Base-by-base conservation (phyloP, 345 rosid genomes). In the Eucalyptus leucophloia region DNA sequence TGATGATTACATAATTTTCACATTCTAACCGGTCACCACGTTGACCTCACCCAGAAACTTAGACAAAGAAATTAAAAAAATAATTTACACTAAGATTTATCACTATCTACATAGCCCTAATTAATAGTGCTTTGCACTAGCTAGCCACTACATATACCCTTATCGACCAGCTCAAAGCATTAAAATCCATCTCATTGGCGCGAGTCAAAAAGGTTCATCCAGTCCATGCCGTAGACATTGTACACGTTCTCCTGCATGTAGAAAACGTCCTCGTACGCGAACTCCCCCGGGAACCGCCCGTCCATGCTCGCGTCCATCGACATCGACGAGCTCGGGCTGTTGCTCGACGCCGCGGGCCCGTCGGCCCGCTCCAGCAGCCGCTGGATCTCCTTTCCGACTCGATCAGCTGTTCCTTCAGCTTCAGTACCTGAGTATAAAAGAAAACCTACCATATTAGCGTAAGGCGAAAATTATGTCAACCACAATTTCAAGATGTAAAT, bases 381-480 rank as follows among this genome's bases (percentile, higher is more conserved):
- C 50, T 93, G 92, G 47, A 94, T 94, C 89, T 96, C 97, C 26
- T 91, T 95, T 94, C 92, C 16, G 97, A 92, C 54, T 93, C 96
- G 4, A 50, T 65, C 11, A 95, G 85, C 51, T 94, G 93, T 9
- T 94, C 95, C 12, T 92, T 94, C 69, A 97, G 93, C 90, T 93
- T 93, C 50, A 94, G 8, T 21, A 97, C 93, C 99, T 96, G 89
- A n/a, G 32, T 6, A 53, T 53, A 30, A 18, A n/a, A 15, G 83
- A 37, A 18, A 19, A 37, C 7, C 14, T 10, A 11, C 42, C 83
- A 37, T 21, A 19, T 72, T 11, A 19, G 45, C 45, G 11, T n/a
- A n/a, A 65, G 77, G 37, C 17, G 77, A n/a, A 65, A 65, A 65
- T 65, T n/a, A 0, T n/a, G 77, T 65, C 77, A 8, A n/a, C 21